These are phyloP conservation scores for Fusarium proliferatum DNA, from an alignment of 2,329 filamentous ascomycete genomes.

Conservation along the genomic window DNA sequence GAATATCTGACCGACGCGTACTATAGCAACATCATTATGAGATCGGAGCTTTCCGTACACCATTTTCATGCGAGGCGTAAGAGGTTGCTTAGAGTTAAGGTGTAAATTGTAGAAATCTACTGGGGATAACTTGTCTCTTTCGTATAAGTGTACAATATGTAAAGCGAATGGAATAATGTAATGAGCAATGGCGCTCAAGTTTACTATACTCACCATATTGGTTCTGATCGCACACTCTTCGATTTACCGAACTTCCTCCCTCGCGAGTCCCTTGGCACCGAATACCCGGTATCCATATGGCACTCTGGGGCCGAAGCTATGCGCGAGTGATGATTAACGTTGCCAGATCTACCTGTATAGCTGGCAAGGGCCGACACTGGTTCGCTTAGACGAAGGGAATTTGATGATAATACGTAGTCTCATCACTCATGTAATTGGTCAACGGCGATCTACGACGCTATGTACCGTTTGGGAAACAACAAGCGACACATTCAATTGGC, in stretches of 20 bases:
- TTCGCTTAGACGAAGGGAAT: neutral
- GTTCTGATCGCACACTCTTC: neutral
- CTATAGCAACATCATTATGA: constrained; percentile 26
- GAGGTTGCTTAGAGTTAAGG: too few relatives aligned
- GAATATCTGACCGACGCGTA: neutral
- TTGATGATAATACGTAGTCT: neutral
- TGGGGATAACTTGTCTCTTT: too few relatives aligned
- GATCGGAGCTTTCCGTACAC: constrained; percentile 26
- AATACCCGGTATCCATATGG: neutral
- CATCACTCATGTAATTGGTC: rapidly evolving
- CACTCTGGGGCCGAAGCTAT: neutral
- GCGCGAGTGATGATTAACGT: rapidly evolving
- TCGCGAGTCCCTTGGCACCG: rapidly evolving
- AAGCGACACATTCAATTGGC: neutral
- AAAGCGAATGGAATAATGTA: rapidly evolving
- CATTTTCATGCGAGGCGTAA: constrained; percentile 13
- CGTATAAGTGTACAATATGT: neutral
- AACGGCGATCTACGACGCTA: neutral
- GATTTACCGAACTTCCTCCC: rapidly evolving
- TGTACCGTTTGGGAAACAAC: neutral
- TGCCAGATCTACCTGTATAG: rapidly evolving
- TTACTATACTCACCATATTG: too few relatives aligned
- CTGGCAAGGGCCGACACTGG: neutral
- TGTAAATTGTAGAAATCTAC: too few relatives aligned
- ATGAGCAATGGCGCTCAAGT: too few relatives aligned